Evolutionary conservation across 768 basidiomycete genomes (phyloP).

Genomic region (Hygrophorus pudorinus): DNA sequence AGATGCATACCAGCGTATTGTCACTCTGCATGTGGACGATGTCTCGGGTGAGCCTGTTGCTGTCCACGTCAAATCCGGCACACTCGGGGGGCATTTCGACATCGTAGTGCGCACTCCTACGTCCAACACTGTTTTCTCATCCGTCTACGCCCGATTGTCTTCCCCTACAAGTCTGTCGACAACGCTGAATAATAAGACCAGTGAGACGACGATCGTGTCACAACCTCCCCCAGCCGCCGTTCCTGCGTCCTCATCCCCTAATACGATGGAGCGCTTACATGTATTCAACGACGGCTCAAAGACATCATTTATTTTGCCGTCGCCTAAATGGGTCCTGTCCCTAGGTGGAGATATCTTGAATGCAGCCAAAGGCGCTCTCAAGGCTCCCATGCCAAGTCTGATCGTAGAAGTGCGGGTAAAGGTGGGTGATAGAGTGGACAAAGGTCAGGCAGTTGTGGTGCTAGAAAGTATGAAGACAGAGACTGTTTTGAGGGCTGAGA

Average conservation of each 20-base stretch:
- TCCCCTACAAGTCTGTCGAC: slow-evolving; percentile 44
- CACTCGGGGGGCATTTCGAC: slow-evolving; percentile 36
- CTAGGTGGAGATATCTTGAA: slow-evolving; percentile 50
- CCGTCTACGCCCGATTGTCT: slow-evolving; percentile 46
- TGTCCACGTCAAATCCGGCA: slow-evolving; percentile 28
- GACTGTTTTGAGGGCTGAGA: slow-evolving; percentile 69
- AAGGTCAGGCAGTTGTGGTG: slow-evolving; percentile 72
- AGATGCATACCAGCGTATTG: slow-evolving; percentile 49
- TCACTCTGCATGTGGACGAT: slow-evolving; percentile 55
- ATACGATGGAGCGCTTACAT: slow-evolving; percentile 66
- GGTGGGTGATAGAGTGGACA: slow-evolving; percentile 68
- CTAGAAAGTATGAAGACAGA: slow-evolving; percentile 99
- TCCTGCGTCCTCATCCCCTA: slow-evolving; percentile 43
- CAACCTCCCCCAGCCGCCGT: slow-evolving; percentile 47
- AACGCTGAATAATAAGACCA: slow-evolving; percentile 39
- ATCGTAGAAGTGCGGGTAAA: slow-evolving; percentile 82
- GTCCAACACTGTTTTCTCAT: slow-evolving; percentile 29
- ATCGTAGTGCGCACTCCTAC: slow-evolving; percentile 33
- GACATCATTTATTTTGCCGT: slow-evolving; percentile 54
- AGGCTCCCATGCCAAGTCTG: slow-evolving; percentile 89
- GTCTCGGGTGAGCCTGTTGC: slow-evolving; percentile 28
- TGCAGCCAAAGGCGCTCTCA: slow-evolving; percentile 52
- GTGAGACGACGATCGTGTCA: slow-evolving; percentile 63
- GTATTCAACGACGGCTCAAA: slow-evolving; percentile 57
- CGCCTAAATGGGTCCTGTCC: slow-evolving; percentile 62